phyloP scores from a whole-genome alignment of 768 basidiomycete genomes.

The Botryobasidium botryosum region DNA sequence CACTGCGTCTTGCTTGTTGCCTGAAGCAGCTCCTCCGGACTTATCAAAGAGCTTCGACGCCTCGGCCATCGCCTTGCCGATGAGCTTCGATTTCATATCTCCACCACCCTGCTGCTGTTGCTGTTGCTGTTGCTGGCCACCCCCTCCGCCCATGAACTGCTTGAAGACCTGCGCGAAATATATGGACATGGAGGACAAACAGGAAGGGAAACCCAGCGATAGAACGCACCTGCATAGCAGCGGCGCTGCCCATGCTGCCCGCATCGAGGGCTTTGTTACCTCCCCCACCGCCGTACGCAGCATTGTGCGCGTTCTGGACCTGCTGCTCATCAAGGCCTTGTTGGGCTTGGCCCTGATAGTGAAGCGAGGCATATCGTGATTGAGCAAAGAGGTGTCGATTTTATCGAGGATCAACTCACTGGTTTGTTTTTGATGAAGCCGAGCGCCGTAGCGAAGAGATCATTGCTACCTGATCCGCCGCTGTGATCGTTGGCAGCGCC shows the following conservation, averaged over 20 bases:
- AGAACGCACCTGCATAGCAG: constrained; percentile 7
- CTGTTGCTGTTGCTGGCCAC: too few species aligned
- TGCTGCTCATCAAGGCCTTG: constrained; percentile 4
- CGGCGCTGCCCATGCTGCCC: constrained; percentile 5
- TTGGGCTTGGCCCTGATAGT: not conserved
- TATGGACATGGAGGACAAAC: not conserved
- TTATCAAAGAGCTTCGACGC: constrained; percentile 55
- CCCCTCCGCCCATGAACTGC: not conserved
- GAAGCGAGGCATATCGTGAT: not conserved
- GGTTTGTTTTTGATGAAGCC: constrained; percentile 4
- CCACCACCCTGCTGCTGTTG: too few species aligned
- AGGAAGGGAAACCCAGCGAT: not conserved
- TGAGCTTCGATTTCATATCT: constrained; percentile 28
- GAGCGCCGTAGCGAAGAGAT: constrained; percentile 5
- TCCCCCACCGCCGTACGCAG: constrained; percentile 1
- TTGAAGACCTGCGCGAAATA: not conserved
- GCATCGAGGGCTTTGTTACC: not conserved
- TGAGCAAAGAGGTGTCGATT: not conserved
- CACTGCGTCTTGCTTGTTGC: constrained; percentile 56
- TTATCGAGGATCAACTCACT: not conserved
- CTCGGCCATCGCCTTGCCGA: constrained; percentile 78
- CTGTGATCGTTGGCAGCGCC: constrained; percentile 4
- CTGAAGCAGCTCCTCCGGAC: constrained; percentile 42
- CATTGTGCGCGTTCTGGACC: constrained; percentile 4
- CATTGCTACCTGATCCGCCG: constrained; percentile 1